phyloP scores from a whole-genome alignment of 768 basidiomycete genomes.

The Hirschioporus abietinus region DNA sequence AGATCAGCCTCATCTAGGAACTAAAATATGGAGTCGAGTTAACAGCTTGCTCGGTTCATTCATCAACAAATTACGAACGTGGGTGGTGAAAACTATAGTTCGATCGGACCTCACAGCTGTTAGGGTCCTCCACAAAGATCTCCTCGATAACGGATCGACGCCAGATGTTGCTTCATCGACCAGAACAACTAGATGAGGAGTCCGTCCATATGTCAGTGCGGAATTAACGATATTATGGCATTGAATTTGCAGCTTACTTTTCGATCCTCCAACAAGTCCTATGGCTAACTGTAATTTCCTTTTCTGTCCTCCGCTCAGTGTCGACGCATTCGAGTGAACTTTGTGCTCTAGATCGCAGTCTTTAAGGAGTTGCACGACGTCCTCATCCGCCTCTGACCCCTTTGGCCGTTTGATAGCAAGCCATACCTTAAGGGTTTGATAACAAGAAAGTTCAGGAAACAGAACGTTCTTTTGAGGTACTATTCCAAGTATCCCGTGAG shows the following conservation, averaged over 20 bases:
- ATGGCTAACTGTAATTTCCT: slow-evolving; percentile 80
- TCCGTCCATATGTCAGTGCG: background rate
- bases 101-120: slow-evolving; percentile 60
- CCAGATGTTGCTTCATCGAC: slow-evolving; percentile 55
- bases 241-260: slow-evolving; percentile 35
- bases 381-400: slow-evolving; percentile 41
- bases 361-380: slow-evolving; percentile 55
- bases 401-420: slow-evolving; percentile 62
- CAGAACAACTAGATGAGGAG: slow-evolving; percentile 17
- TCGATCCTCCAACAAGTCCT: slow-evolving; percentile 71
- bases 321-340: slow-evolving; percentile 57
- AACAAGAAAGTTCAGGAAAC: slow-evolving; percentile 68
- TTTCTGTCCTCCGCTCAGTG: slow-evolving; percentile 77
- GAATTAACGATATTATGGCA: slow-evolving; percentile 3
- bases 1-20: slow-evolving; percentile 79
- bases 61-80: slow-evolving; percentile 38
- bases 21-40: slow-evolving; percentile 25
- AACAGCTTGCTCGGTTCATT: background rate
- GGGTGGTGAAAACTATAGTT: slow-evolving; percentile 74
- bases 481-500: slow-evolving; percentile 66
- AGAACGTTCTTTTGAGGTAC: slow-evolving; percentile 83
- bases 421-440: slow-evolving; percentile 72
- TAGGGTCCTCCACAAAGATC: slow-evolving; percentile 72
- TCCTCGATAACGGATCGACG: slow-evolving; percentile 74
- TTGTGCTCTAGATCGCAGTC: slow-evolving; percentile 75